A percentile compares a stretch with the other conserved stretches of the same genome.
phyloP scores from a whole-genome alignment of 164 flowering plant genomes.

The Magnolia changhungtana region DNA sequence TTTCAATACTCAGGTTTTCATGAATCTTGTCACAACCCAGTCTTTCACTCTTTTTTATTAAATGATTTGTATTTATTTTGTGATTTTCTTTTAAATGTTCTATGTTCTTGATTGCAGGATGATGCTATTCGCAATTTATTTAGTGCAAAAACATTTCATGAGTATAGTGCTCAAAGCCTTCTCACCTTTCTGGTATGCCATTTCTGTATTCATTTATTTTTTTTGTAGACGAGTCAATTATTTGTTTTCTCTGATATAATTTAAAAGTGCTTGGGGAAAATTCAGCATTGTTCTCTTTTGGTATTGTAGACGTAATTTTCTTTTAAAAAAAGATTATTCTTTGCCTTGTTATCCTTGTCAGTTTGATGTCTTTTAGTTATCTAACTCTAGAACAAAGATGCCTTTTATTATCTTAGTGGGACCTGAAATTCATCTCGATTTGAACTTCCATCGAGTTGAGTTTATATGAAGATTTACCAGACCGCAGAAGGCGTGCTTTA shows the following conservation, averaged over 20 bases:
- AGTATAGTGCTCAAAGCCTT: slow-evolving; percentile 88
- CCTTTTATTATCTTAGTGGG: too few relatives aligned
- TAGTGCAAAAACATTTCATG: slow-evolving; percentile 95
- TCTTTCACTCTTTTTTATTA: slow-evolving; percentile 5
- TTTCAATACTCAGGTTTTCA: slow-evolving; percentile 90
- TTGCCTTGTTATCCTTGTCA: neutral
- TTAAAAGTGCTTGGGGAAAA: neutral
- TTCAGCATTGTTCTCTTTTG: too few relatives aligned
- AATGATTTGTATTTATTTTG: neutral
- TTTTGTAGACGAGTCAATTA: neutral
- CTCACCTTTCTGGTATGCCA: slow-evolving; percentile 79
- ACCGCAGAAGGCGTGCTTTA: too few relatives aligned
- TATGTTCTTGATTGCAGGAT: slow-evolving; percentile 56
- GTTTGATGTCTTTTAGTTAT: neutral
- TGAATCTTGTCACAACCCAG: slow-evolving; percentile 1
- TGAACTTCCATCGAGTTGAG: too few relatives aligned
- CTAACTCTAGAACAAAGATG: neutral
- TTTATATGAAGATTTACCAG: too few relatives aligned
- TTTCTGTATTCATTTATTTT: neutral
- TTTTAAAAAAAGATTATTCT: neutral
- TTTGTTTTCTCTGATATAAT: neutral
- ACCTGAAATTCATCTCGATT: too few relatives aligned
- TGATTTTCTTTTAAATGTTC: slow-evolving; percentile 4
- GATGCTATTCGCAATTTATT: slow-evolving; percentile 97
- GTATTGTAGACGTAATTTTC: neutral